phyloP scores from a whole-genome alignment of 768 basidiomycete species.

The Royoungia palumana region DNA sequence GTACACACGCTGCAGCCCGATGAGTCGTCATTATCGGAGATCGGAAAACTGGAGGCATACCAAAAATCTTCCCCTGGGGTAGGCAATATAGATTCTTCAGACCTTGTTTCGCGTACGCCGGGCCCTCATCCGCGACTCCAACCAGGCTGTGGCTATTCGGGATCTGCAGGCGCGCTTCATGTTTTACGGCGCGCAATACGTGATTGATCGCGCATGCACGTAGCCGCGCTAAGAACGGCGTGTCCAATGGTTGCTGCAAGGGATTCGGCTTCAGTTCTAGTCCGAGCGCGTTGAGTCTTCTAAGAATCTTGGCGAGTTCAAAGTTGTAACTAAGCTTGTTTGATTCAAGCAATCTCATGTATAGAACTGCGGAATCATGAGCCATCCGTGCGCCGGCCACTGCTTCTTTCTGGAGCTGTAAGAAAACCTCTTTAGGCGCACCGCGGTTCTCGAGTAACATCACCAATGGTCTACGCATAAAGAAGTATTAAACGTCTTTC shows the following conservation, averaged over 20 bases:
- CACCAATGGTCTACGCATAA: conserved; percentile 58
- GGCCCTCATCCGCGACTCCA: conserved; percentile 82
- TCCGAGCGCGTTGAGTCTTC: conserved; percentile 43
- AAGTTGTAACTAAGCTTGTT: conserved; percentile 49
- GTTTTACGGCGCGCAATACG: conserved; percentile 71
- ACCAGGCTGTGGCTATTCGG: conserved; percentile 67
- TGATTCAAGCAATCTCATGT: conserved; percentile 45
- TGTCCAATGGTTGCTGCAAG: conserved; percentile 40
- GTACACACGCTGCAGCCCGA: conserved; percentile 50
- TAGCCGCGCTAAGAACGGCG: conserved; percentile 54
- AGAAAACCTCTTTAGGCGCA: conserved; percentile 54
- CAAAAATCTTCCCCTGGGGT: conserved; percentile 60
- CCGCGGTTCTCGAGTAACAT: conserved; percentile 79
- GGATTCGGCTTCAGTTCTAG: conserved; percentile 44
- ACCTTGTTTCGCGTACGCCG: conserved; percentile 53
- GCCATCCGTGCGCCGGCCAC: conserved; percentile 58
- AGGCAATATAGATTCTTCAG: conserved; percentile 52
- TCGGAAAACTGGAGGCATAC: conserved; percentile 36
- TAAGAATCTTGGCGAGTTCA: conserved; percentile 50
- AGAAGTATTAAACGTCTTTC: background rate
- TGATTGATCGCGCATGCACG: conserved; percentile 62
- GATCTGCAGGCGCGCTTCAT: conserved; percentile 69
- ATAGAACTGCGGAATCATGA: conserved; percentile 50
- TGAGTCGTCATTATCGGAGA: background rate
- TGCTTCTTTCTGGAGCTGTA: conserved; percentile 57